phyloP scores from a whole-genome alignment of 106 monocot genomes.

The Iris macrosiphon region DNA sequence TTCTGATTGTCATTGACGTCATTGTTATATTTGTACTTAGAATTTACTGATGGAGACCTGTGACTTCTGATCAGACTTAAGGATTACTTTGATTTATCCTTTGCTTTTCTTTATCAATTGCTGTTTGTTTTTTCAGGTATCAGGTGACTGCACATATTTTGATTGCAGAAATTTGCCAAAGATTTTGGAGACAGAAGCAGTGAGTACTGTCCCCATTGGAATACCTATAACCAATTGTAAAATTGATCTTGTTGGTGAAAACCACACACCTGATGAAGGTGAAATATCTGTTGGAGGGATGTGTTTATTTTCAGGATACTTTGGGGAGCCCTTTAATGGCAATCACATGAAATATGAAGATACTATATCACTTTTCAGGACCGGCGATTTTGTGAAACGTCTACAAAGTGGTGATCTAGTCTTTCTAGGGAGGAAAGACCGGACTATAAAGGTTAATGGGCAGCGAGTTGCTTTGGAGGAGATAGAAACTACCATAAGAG shows the following conservation, averaged over 20 bases:
- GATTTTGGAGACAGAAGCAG: slow-evolving; percentile 31
- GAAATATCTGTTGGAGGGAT: slow-evolving; percentile 74
- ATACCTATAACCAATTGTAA: slow-evolving; percentile 67
- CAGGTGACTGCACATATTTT: slow-evolving; percentile 89
- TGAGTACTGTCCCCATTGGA: slow-evolving; percentile 87
- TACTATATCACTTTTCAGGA: slow-evolving; percentile 36
- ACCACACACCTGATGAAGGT: slow-evolving; percentile 39
- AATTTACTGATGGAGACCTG: background rate
- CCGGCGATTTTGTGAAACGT: slow-evolving; percentile 77
- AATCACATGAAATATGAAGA: slow-evolving; percentile 8
- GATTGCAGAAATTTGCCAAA: slow-evolving; percentile 69
- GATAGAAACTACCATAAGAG: slow-evolving; percentile 55
- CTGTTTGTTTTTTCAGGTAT: slow-evolving; percentile 44
- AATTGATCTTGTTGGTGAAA: slow-evolving; percentile 38
- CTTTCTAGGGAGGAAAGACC: slow-evolving; percentile 75
- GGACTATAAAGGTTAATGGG: slow-evolving; percentile 75
- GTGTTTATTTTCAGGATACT: slow-evolving; percentile 72
- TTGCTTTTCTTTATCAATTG: background rate
- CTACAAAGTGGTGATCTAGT: slow-evolving; percentile 64
- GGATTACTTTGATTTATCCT: background rate
- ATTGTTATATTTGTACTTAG: background rate
- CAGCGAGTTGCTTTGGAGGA: slow-evolving; percentile 79
- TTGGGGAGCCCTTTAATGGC: slow-evolving; percentile 28
- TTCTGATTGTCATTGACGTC: background rate
- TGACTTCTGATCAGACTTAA: background rate